Conservation (phyloP, 2,329 filamentous ascomycete genomes). For the Fusarium nurragi region DNA sequence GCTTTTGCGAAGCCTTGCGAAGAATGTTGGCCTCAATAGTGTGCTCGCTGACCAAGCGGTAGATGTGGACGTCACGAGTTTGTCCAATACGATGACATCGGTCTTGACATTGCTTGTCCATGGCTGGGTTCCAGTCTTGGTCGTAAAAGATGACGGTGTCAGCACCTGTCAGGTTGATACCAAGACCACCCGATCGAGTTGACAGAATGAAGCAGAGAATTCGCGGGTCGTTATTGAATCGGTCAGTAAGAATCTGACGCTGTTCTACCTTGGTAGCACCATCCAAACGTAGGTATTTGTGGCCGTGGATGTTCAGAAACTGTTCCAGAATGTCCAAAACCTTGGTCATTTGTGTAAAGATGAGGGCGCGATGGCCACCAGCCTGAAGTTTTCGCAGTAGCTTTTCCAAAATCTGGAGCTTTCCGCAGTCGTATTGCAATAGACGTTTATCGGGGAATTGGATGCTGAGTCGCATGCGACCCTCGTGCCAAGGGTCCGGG, state of each 20-base stretch:
- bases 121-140: conserved; percentile 98
- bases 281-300: conserved; percentile 95
- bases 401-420: conserved; percentile 88
- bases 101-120: conserved; percentile 99
- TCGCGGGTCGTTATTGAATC: conserved; percentile 93
- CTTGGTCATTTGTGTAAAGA: conserved; percentile 99
- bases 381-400: conserved; percentile 87
- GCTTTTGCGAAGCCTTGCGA: conserved; percentile 95
- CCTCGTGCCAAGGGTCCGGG: conserved; percentile 89
- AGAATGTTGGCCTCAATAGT: conserved; percentile 99
- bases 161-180: conserved; percentile 95
- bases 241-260: conserved; percentile 91
- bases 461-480: conserved; percentile 90
- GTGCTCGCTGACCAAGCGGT: conserved; percentile 89
- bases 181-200: conserved; percentile 90
- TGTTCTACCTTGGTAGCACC: conserved; percentile 97
- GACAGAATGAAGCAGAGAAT: conserved; percentile 97
- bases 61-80: conserved; percentile 97
- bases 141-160: conserved; percentile 99
- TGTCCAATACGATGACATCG: conserved; percentile 97
- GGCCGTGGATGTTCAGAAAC: conserved; percentile 96
- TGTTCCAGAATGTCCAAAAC: conserved; percentile 97
- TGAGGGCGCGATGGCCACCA: conserved; percentile 90
- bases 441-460: conserved; percentile 96
- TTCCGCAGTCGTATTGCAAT: conserved; percentile 98